Evolutionary conservation across 495 filamentous ascomycete species (phyloP), one percentile per base, ranked within the genome.

Genomic region (Niebla homalea): DNA sequence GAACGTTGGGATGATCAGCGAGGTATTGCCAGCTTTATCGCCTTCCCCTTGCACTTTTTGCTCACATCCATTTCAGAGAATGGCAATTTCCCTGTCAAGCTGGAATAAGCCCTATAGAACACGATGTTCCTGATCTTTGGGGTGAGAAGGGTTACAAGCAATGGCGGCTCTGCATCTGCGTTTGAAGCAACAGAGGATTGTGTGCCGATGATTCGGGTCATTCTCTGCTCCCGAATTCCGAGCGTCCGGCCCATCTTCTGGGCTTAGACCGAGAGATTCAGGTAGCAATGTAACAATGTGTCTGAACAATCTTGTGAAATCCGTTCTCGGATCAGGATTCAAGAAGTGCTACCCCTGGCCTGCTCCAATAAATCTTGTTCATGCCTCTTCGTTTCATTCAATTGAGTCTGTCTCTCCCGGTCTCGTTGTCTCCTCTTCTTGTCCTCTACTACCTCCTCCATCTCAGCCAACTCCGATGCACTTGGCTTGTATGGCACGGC

Each of bases 1-100:
- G 77, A 85, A 70, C 78, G 90, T 67, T 99, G 93, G 93, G 93
- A 99, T 68, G 83, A 86, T 59, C 93, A 97, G 75, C 82, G 90
- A 68, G 88, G 90, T 95, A 77, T 59, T 84, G 21, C 32, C 55
- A 48, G 6, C 16, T 36, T 16, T 1, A 38, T 40, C 36, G 2
- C 29, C 8, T 11, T 16, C 12, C 19, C 20, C 4, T 20, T 36
- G 16, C 7, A 22, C 35, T 18, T 19, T 16, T 29, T 47, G 25
- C 11, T n/a, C 40, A 11, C 52, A 19, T 46, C 43, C 43, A 23
- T 35, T 47, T 53, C 72, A 92, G 90, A 90, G 68, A 80, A 83
- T 59, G 90, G 90, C 63, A 95, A 82, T 70, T 96, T 96, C 77
- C 89, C 89, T 35, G 80, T 71, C 51, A 62, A 61, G 49, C 65